Conservation (phyloP, 192 early-diverging fungal genomes). For the Diversispora epigaea region DNA sequence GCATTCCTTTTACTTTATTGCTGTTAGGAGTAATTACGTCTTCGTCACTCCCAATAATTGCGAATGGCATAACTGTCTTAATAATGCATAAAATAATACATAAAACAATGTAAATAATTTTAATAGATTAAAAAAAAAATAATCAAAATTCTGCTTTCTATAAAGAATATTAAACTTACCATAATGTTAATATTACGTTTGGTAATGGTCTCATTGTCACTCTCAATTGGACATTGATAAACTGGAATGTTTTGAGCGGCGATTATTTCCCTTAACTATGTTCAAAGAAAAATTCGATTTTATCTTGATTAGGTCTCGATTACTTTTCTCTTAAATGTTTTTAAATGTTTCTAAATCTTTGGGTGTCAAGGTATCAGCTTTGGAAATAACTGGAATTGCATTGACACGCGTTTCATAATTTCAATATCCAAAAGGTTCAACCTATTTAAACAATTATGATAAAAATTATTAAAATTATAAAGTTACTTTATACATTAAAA, state of each 20-base stretch:
- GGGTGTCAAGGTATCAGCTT: conserved; percentile 96
- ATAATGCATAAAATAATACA: conserved; percentile 24
- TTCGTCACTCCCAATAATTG: conserved; percentile 88
- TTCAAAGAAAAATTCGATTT: neutral
- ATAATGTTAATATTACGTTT: conserved; percentile 84
- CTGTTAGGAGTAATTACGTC: conserved; percentile 84
- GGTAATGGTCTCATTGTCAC: conserved; percentile 77
- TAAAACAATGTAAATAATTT: conserved; percentile 7
- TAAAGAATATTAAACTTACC: conserved; percentile 33
- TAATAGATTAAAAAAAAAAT: conserved; percentile 20
- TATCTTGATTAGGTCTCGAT: neutral
- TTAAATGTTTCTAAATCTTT: conserved; percentile 91
- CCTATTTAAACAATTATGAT: conserved; percentile 37
- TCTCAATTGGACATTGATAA: conserved; percentile 86
- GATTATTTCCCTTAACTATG: conserved; percentile 86
- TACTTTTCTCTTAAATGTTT: conserved; percentile 89
- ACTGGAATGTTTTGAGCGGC: conserved; percentile 88
- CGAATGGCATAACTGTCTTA: conserved; percentile 87
- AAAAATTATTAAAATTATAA: conserved; percentile 23
- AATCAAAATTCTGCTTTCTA: too few species aligned
- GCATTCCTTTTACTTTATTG: conserved; percentile 90
- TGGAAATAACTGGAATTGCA: conserved; percentile 96
- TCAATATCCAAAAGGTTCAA: conserved; percentile 92
- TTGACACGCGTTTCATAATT: conserved; percentile 99
- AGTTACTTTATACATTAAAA: conserved; percentile 9